These are phyloP conservation scores for Saccharomyces hybrid DNA, from an alignment of 1,139 yeast genomes.

Conservation along the genomic window DNA sequence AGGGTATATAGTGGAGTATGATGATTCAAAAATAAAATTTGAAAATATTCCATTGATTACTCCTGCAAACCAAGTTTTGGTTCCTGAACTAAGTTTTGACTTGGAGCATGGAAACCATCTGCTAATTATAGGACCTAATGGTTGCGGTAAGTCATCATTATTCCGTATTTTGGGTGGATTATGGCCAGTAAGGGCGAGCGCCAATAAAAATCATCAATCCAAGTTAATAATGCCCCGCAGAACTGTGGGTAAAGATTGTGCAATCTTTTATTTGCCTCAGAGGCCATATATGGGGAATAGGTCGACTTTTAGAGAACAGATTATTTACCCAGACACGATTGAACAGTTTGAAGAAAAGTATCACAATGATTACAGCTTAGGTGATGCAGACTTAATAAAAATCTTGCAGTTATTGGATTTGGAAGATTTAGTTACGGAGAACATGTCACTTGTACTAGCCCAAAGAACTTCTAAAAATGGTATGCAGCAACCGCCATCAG, in stretches of 20 bases:
- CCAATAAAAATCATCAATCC: conserved; percentile 54
- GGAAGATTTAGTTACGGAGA: conserved; percentile 45
- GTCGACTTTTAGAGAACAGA: conserved; percentile 75
- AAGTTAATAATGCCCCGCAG: conserved; percentile 29
- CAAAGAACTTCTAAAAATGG: conserved; percentile 13
- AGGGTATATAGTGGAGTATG: conserved; percentile 34
- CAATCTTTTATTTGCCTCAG: conserved; percentile 87
- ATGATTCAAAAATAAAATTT: conserved; percentile 64
- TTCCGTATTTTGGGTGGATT: conserved; percentile 87
- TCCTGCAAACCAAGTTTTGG: conserved; percentile 74
- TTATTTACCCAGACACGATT: conserved; percentile 74
- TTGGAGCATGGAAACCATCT: conserved; percentile 79
- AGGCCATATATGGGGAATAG: conserved; percentile 72
- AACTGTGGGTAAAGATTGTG: conserved; percentile 32
- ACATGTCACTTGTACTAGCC: conserved; percentile 32
- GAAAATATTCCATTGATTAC: conserved; percentile 71
- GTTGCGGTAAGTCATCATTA: conserved; percentile 88
- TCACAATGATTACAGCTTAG: conserved; percentile 33
- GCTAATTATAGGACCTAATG: conserved; percentile 90
- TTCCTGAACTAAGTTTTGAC: conserved; percentile 58
- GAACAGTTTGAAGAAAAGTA: conserved; percentile 46
- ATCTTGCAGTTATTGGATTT: conserved; percentile 56
- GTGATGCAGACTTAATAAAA: conserved; percentile 56
- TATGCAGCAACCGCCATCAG: conserved; percentile 8
- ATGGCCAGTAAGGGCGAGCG: conserved; percentile 74